Conservation (phyloP, 805 yeast species). For the Candida takata region DNA sequence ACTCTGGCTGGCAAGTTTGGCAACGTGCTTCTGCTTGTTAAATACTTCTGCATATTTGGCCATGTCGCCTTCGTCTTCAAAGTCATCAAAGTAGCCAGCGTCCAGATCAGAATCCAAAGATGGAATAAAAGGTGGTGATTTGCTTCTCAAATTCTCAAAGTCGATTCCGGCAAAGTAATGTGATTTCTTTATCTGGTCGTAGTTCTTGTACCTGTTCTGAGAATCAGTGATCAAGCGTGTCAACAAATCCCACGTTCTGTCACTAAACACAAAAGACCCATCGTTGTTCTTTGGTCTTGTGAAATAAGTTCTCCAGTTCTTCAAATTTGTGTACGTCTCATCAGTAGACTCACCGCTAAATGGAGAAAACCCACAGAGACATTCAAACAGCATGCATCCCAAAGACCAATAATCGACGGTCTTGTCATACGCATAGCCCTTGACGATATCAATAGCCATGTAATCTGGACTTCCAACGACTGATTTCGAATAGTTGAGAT, state of each 20-base stretch:
- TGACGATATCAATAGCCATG: constrained; percentile 93
- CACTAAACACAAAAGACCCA: constrained; percentile 88
- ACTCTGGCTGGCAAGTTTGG: constrained; percentile 64
- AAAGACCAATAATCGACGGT: constrained; percentile 98
- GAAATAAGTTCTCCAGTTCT: constrained; percentile 85
- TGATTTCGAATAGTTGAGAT: constrained; percentile 84
- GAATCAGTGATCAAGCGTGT: constrained; percentile 77
- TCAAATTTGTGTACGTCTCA: constrained; percentile 89
- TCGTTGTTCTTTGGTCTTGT: constrained; percentile 88
- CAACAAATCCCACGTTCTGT: constrained; percentile 91
- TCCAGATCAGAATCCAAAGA: constrained; percentile 95
- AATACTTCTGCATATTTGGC: constrained; percentile 95
- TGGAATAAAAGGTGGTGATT: constrained; percentile 92
- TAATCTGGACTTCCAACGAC: constrained; percentile 98
- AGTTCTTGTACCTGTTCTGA: constrained; percentile 62
- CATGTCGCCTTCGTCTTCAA: constrained; percentile 94
- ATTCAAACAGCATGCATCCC: constrained; percentile 95
- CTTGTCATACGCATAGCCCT: constrained; percentile 84
- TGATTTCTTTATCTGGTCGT: constrained; percentile 74
- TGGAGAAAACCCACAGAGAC: constrained; percentile 95
- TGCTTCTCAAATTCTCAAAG: constrained; percentile 61
- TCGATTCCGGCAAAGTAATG: constrained; percentile 80
- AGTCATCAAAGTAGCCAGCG: constrained; percentile 98
- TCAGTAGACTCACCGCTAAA: constrained; percentile 90
- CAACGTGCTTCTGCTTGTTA: constrained; percentile 83